phyloP scores from a whole-genome alignment of 2,329 filamentous ascomycete genomes.

The Delphinella strobiligena region DNA sequence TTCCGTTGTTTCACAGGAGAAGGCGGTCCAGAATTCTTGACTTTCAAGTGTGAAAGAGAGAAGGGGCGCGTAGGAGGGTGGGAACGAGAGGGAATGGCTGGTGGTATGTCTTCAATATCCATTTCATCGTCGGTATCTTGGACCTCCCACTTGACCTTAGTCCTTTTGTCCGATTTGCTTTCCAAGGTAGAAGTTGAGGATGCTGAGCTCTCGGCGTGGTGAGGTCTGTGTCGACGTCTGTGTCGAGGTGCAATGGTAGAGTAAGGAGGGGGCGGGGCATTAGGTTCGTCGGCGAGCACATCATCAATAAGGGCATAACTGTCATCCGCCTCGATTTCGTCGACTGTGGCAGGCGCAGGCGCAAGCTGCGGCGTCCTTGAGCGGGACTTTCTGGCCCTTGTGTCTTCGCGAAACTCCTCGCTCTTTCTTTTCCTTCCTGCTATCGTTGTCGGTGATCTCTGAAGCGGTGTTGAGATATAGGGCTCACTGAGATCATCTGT shows the following conservation, averaged over 20 bases:
- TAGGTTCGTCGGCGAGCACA: conserved; percentile 15
- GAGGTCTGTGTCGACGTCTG: conserved; percentile 1
- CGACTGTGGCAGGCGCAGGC: neutral
- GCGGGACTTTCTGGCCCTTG: neutral
- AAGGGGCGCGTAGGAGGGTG: too few relatives aligned
- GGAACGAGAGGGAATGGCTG: conserved; percentile 5
- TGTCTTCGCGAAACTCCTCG: conserved; percentile 24
- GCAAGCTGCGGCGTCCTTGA: neutral
- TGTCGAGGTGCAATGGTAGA: conserved; percentile 27
- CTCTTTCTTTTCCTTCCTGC: conserved; percentile 33
- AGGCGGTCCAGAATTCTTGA: too few relatives aligned
- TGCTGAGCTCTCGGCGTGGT: too few relatives aligned
- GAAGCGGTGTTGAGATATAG: conserved; percentile 13
- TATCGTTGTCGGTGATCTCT: conserved; percentile 3
- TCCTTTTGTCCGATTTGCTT: neutral
- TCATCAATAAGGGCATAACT: conserved; percentile 28
- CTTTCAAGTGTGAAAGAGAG: too few relatives aligned
- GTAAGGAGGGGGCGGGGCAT: conserved; percentile 29
- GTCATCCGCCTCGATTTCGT: conserved; percentile 11
- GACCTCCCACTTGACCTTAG: conserved; percentile 1
- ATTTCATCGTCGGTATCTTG: conserved; percentile 6
- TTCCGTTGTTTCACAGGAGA: too few relatives aligned
- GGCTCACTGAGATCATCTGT: conserved; percentile 16
- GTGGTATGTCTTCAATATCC: conserved; percentile 4
- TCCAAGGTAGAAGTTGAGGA: conserved; percentile 7